Evolutionary conservation across 208 protist genomes (phyloP), one percentile per base, ranked within the genome.

Genomic region (Hexamita inflata): DNA sequence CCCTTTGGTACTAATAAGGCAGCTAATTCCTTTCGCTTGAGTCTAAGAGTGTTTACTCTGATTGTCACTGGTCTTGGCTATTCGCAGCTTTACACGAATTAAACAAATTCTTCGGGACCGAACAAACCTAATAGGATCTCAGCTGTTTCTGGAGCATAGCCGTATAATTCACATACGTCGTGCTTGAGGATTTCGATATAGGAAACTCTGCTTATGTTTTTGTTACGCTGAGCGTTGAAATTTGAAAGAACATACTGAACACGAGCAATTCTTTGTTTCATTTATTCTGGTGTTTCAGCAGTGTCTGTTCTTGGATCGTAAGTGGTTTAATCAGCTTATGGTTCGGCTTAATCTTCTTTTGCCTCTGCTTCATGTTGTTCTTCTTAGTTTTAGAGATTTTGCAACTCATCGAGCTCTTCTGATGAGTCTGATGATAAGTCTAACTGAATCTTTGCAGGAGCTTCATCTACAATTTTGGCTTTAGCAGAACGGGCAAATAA

Each of bases 81-180:
- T 79, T 98, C 94, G 85, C 92, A 95, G 29, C 93, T 92, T 83
- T 97, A 93, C 40, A 98, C 77, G 73, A 97, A 96, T 76, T 95
- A 88, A 61, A 75, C 77, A 42, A 89, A 86, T 80, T 96, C 92
- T 62, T 80, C 76, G 0, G 89, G 84, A 0, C 87, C 81, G 79
- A 98, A 97, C 0, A 98, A 78, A 1, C 89, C 79, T n/a, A 97
- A 75, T 57, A 98, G 87, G 29, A 89, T 80, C 32, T 90, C 86
- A 62, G 95, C 89, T 4, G 98, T 80, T 60, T 89, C 94, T 13
- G 89, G 84, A 57, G 84, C 89, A 83, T 97, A 98, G 75, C 94
- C 93, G 83, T 95, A 97, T 65, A 38, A 9, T n/a, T 49, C 35
- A 9, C 4, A 45, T 4, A 70, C 38, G n/a, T 70, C 64, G 4